A percentile compares a stretch with the other conserved stretches of the same genome.
phyloP scores from a whole-genome alignment of 805 yeast genomes.

The Suhomyces prunicola region DNA sequence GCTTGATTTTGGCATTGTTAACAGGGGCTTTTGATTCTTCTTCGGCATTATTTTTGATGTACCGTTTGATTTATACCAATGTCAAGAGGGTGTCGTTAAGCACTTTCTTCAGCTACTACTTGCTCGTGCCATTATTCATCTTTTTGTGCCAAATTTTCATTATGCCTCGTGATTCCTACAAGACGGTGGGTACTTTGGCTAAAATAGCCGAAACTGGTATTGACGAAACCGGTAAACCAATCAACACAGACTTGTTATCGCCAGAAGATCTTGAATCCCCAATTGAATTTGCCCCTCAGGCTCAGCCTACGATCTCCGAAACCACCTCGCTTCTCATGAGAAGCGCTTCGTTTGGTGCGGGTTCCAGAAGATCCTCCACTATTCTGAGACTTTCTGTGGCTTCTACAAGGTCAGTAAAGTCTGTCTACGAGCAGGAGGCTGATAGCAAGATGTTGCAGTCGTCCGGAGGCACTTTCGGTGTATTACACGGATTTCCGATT shows the following conservation, averaged over 20 bases:
- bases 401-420: constrained; percentile 44
- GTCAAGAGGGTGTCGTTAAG: constrained; percentile 41
- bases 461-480: constrained; percentile 49
- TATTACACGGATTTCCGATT: constrained; percentile 62
- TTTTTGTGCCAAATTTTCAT: constrained; percentile 66
- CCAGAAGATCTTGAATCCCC: constrained; percentile 30
- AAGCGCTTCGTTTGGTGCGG: constrained; percentile 22
- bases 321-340: constrained; percentile 39
- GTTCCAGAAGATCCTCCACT: constrained; percentile 29
- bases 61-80: constrained; percentile 60
- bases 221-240: constrained; percentile 63
- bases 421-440: constrained; percentile 64
- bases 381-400: constrained; percentile 33
- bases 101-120: constrained; percentile 62
- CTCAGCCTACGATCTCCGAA: constrained; percentile 38
- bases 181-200: constrained; percentile 64
- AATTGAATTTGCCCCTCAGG: constrained; percentile 9
- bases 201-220: constrained; percentile 70
- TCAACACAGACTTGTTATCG: constrained; percentile 44
- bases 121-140: constrained; percentile 77
- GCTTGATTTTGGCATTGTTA: constrained; percentile 28
- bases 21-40: constrained; percentile 94
- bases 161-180: constrained; percentile 79
- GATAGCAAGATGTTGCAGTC: constrained; percentile 51
- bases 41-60: constrained; percentile 78